Evolutionary conservation across 1,284 basidiomycete genomes (phyloP).

Genomic region (Phellopilus nigrolimitatus): DNA sequence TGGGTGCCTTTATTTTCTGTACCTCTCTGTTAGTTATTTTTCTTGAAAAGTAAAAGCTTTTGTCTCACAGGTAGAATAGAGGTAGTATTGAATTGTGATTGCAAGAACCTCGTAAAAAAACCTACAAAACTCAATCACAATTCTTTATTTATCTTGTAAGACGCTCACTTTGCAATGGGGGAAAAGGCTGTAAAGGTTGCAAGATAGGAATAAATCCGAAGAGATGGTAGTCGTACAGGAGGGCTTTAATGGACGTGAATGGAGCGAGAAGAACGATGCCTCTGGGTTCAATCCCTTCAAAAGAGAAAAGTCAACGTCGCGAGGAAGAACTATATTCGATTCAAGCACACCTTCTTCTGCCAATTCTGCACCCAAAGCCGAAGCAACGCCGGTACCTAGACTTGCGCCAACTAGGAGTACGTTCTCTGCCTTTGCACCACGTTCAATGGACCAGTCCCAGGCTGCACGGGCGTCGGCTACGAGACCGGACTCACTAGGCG

Average conservation of each 20-base stretch:
- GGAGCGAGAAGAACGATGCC: slow-evolving; percentile 75
- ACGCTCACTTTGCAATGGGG: slow-evolving; percentile 63
- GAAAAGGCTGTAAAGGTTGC: slow-evolving; percentile 62
- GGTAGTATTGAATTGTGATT: slow-evolving; percentile 65
- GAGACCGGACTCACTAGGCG: slow-evolving; percentile 73
- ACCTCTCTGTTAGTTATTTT: slow-evolving; percentile 4
- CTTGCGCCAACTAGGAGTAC: slow-evolving; percentile 78
- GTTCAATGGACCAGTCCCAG: slow-evolving; percentile 70
- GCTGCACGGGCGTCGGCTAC: slow-evolving; percentile 72
- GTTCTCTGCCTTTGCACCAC: slow-evolving; percentile 53
- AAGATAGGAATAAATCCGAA: slow-evolving; percentile 71
- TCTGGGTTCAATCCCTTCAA: slow-evolving; percentile 33
- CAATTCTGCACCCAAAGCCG: slow-evolving; percentile 57
- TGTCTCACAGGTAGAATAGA: slow-evolving; percentile 49
- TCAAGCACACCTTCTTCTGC: slow-evolving; percentile 45
- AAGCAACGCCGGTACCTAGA: slow-evolving; percentile 75
- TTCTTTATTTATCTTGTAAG: not conserved
- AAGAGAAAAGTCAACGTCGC: not conserved
- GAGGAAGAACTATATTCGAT: no score
- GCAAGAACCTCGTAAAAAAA: slow-evolving; percentile 50
- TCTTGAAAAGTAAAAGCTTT: not conserved
- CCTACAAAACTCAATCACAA: slow-evolving; percentile 34
- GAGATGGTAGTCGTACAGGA: slow-evolving; percentile 70
- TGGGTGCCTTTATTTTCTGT: slow-evolving; percentile 57
- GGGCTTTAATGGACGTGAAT: slow-evolving; percentile 61